These are phyloP conservation scores for Parathielavia hyrcaniae DNA, from an alignment of 495 filamentous ascomycete genomes.

Conservation along the genomic window DNA sequence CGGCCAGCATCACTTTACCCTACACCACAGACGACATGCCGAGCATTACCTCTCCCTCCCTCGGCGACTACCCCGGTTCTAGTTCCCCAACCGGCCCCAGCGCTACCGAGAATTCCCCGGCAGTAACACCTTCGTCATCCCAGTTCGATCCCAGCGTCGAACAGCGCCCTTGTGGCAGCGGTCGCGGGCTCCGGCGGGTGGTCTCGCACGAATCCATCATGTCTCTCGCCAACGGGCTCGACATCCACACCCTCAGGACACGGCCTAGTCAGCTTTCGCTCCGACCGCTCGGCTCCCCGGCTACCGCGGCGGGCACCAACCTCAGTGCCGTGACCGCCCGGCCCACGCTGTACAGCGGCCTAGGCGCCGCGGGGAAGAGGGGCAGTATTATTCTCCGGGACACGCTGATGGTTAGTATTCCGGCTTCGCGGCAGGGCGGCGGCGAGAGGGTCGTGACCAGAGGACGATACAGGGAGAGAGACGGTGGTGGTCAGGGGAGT, in stretches of 20 bases:
- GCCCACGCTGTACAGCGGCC: constrained; percentile 34
- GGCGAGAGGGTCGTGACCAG: constrained; percentile 16
- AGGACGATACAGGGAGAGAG: neutral
- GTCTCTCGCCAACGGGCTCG: constrained; percentile 48
- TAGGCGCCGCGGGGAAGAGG: constrained; percentile 27
- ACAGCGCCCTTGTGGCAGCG: constrained; percentile 14
- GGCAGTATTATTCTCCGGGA: constrained; percentile 39
- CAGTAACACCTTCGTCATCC: constrained; percentile 14
- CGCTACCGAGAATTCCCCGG: neutral
- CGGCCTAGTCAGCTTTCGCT: constrained; percentile 49
- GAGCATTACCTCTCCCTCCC: constrained; percentile 2
- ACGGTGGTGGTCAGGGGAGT: neutral
- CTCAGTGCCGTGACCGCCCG: constrained; percentile 39
- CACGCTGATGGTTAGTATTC: constrained; percentile 25
- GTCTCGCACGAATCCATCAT: constrained; percentile 51
- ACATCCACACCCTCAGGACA: constrained; percentile 50
- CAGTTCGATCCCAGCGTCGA: constrained; percentile 18
- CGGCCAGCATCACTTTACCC: neutral
- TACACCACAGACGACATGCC: constrained; percentile 26
- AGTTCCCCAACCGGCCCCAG: constrained; percentile 7
- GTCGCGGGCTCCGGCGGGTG: constrained; percentile 32
- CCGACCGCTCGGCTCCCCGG: constrained; percentile 35
- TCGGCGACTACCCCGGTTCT: constrained; percentile 11
- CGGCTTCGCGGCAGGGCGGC: constrained; percentile 11
- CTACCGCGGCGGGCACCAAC: constrained; percentile 39